These are phyloP conservation scores for Apostasia shenzhenica DNA, from an alignment of 106 monocot genomes.

Conservation along the genomic window DNA sequence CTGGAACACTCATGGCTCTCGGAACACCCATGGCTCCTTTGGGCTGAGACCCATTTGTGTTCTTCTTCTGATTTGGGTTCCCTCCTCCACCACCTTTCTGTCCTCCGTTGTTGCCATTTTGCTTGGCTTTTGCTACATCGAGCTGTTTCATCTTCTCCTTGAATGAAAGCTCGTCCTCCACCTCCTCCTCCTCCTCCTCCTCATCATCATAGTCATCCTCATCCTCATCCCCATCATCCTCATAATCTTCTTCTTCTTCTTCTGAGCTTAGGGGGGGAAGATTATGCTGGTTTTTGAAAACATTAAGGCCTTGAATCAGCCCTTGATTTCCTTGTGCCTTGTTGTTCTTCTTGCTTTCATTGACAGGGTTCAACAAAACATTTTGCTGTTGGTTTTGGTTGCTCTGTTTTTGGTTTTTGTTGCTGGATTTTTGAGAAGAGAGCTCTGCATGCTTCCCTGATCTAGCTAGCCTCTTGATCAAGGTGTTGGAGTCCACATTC, in stretches of 20 bases:
- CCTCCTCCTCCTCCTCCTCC: constrained; percentile 24
- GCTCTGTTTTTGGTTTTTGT: constrained; percentile 17
- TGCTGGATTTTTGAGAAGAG: constrained; percentile 39
- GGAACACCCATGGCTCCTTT: constrained; percentile 6
- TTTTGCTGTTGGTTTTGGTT: too few relatives aligned
- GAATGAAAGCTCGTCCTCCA: constrained; percentile 23
- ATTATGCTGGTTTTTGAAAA: constrained; percentile 32
- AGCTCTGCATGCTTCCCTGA: constrained; percentile 84
- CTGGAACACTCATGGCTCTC: not conserved
- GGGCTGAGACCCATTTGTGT: constrained; percentile 11
- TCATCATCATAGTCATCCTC: constrained; percentile 26
- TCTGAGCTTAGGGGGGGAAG: constrained; percentile 31
- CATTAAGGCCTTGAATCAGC: constrained; percentile 55
- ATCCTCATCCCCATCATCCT: constrained; percentile 21
- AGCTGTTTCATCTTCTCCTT: constrained; percentile 30
- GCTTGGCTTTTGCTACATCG: constrained; percentile 8
- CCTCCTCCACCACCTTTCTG: constrained; percentile 17
- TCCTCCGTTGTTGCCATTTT: constrained; percentile 9
- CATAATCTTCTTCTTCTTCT: constrained; percentile 32
- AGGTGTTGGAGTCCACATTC: constrained; percentile 53
- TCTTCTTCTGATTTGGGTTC: constrained; percentile 31
- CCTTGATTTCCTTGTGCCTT: constrained; percentile 25
- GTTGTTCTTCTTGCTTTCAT: not conserved
- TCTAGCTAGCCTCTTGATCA: constrained; percentile 64
- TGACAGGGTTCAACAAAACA: not conserved